These are phyloP conservation scores for Elsinoe batatas DNA, from an alignment of 2,329 filamentous ascomycete species.

Conservation along the genomic window DNA sequence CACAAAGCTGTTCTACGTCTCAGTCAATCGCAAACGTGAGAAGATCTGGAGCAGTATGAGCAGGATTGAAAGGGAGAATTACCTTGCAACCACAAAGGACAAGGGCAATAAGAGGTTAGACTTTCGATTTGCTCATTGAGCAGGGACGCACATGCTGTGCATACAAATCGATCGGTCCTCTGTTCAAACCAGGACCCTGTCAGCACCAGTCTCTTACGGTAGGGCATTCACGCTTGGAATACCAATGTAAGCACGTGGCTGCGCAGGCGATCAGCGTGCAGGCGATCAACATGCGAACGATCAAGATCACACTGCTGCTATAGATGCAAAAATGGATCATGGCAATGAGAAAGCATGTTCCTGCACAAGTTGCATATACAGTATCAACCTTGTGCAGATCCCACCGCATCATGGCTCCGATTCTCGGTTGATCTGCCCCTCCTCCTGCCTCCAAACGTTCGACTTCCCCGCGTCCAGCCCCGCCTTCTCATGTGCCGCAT, in stretches of 20 bases:
- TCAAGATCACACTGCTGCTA: too few relatives aligned
- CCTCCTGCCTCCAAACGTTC: background rate
- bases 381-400: too few relatives aligned
- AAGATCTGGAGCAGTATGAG: conserved; percentile 41
- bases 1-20: conserved; percentile 46
- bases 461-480: background rate
- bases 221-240: too few relatives aligned
- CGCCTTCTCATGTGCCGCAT: background rate
- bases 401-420: background rate
- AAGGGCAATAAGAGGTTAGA: conserved; percentile 33
- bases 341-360: too few relatives aligned
- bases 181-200: background rate
- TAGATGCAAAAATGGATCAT: too few relatives aligned
- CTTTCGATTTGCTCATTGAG: conserved; percentile 28
- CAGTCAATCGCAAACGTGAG: conserved; percentile 40
- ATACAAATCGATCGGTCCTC: too few relatives aligned
- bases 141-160: background rate
- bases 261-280: too few relatives aligned
- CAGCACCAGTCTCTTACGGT: background rate
- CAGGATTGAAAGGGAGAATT: conserved; percentile 39
- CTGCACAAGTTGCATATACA: too few relatives aligned
- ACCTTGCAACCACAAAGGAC: conserved; percentile 34
- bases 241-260: too few relatives aligned
- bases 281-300: too few relatives aligned
- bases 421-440: background rate